Evolutionary conservation across 768 basidiomycete species (phyloP), one percentile per base, ranked within the genome.

Genomic region (Pleurotus pulmonarius): DNA sequence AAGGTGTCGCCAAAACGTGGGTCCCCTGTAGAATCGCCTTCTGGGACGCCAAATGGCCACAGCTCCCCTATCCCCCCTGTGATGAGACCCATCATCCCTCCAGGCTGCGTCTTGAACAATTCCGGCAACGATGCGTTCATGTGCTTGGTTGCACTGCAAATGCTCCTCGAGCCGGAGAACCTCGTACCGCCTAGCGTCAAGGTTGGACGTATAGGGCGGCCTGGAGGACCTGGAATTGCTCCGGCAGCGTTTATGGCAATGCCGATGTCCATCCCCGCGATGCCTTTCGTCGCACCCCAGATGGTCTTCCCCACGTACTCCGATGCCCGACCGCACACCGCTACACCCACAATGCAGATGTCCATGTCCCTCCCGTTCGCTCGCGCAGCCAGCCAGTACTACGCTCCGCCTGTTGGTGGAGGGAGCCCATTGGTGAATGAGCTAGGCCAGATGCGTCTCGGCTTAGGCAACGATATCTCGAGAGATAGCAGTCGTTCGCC

Each of bases 81-180:
- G 7, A 65, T 63, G 13, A 47, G 52, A 3, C 65, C 68, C n/a
- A 47, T 70, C 20, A 57, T 61, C 25, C 67, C 78, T 16, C 77
- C 70, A 13, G 68, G 72, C 55, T 83, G 80, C 56, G 65, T 69
- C 12, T 65, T 87, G 57, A 82, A 88, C 66, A 91, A 92, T 63
- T 73, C 90, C n/a, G 90, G 90, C 12, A 93, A 93, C 67, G 86
- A 90, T 59, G 87, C 91, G 3, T 83, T 88, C 63, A 74, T 88
- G 75, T 72, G 74, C 49, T 78, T 93, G 25, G 82, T 88, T 41
- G 82, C 76, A 11, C 73, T 92, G 26, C 90, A 93, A 63, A 73
- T 82, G 62, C 77, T 93, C 39, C 68, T 90, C 11, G 85, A 87
- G 53, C 86, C 84, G 0, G 67, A 69, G 18, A 69, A 70, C 11